Evolutionary conservation across 345 rosid species (phyloP).

Genomic region (Citrus unshiu): DNA sequence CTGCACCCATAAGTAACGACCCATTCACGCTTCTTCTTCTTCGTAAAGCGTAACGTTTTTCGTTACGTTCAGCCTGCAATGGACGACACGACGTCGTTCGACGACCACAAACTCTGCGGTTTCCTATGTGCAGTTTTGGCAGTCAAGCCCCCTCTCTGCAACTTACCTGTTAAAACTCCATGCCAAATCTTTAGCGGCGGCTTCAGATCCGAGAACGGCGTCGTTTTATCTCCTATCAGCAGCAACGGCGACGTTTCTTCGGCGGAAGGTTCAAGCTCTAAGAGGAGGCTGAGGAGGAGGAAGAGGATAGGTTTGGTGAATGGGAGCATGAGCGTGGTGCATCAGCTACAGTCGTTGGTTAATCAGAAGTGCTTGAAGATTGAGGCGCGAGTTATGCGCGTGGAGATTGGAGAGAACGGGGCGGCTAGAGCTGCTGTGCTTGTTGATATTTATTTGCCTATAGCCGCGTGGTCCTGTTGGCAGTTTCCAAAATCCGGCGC

Average conservation of each 20-base stretch:
- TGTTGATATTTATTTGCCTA: conserved; percentile 69
- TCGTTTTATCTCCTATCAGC: conserved; percentile 31
- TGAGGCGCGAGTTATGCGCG: conserved; percentile 37
- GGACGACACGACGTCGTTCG: conserved; percentile 1
- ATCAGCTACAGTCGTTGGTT: conserved; percentile 60
- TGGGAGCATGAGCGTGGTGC: conserved; percentile 76
- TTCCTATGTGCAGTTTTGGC: conserved; percentile 58
- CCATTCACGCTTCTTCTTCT: neutral
- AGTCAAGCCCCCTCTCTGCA: conserved; percentile 18
- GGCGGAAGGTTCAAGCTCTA: neutral
- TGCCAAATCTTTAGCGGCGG: conserved; percentile 49
- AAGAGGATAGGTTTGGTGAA: conserved; percentile 67
- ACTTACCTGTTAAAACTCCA: conserved; percentile 27
- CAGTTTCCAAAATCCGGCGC: conserved; percentile 68
- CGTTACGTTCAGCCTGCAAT: neutral
- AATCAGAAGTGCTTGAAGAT: conserved; percentile 52
- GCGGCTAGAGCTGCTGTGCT: conserved; percentile 58
- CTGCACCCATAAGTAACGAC: neutral
- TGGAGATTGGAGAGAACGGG: conserved; percentile 30
- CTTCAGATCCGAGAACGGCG: conserved; percentile 46
- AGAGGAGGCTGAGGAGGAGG: conserved; percentile 34
- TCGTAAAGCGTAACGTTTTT: neutral
- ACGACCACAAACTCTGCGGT: conserved; percentile 70
- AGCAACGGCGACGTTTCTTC: neutral
- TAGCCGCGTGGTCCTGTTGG: conserved; percentile 74